phyloP scores from a whole-genome alignment of 2,329 filamentous ascomycete species.

The Fonsecaea erecta region DNA sequence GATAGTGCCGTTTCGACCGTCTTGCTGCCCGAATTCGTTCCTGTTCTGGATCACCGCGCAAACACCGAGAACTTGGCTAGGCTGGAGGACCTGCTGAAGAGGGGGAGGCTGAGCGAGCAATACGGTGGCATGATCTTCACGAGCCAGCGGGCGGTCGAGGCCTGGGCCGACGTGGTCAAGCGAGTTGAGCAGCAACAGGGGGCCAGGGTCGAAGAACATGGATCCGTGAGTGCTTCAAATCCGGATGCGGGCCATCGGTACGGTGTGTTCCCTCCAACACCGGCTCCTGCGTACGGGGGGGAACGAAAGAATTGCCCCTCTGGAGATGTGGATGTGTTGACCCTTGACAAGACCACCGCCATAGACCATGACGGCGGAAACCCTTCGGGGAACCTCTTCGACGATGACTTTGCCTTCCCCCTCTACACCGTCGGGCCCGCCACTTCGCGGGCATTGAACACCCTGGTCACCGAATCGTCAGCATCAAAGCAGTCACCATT shows the following conservation, averaged over 20 bases:
- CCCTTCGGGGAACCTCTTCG: not conserved
- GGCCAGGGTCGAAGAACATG: not conserved
- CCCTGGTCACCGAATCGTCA: conserved; percentile 48
- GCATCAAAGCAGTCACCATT: conserved; percentile 6
- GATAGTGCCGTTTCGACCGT: not conserved
- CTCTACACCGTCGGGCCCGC: conserved; percentile 57
- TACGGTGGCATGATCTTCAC: conserved; percentile 58
- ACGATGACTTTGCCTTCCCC: conserved; percentile 37
- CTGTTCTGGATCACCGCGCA: conserved; percentile 53
- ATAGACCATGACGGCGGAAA: not conserved
- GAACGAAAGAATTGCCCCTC: not conserved
- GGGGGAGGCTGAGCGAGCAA: conserved; percentile 39
- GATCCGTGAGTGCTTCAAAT: not conserved
- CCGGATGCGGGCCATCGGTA: conserved; percentile 36
- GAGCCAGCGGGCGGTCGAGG: conserved; percentile 55
- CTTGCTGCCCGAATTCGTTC: conserved; percentile 46
- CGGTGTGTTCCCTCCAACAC: conserved; percentile 26
- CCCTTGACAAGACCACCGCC: not conserved
- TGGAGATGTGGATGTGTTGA: not conserved
- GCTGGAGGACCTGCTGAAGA: conserved; percentile 45
- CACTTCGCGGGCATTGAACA: conserved; percentile 67
- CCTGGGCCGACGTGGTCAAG: conserved; percentile 46
- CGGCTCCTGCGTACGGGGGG: not conserved
- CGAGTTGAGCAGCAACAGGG: conserved; percentile 37
- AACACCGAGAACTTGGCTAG: conserved; percentile 43